These are phyloP conservation scores for Candida ficus DNA, from an alignment of 805 yeast genomes.

Conservation along the genomic window DNA sequence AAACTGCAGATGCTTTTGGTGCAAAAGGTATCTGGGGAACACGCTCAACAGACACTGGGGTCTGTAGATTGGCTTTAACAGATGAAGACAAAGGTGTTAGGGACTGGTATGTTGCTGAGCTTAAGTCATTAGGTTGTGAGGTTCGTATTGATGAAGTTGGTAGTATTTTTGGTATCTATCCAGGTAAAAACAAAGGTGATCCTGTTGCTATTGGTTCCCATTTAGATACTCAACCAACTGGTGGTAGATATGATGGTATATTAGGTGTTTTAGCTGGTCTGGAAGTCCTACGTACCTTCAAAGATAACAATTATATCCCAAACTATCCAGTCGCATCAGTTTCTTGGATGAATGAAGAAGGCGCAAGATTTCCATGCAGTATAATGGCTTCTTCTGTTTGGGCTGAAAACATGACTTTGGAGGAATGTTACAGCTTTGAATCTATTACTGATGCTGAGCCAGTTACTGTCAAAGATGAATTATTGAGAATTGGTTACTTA, in stretches of 20 bases:
- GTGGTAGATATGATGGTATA: slow-evolving; percentile 74
- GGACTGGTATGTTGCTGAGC: slow-evolving; percentile 59
- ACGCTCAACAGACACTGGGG: slow-evolving; percentile 52
- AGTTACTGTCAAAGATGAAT: slow-evolving; percentile 48
- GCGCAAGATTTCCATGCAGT: slow-evolving; percentile 69
- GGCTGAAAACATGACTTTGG: slow-evolving; percentile 46
- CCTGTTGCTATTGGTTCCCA: slow-evolving; percentile 73
- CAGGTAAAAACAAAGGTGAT: slow-evolving; percentile 44
- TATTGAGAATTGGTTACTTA: slow-evolving; percentile 56
- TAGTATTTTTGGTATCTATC: slow-evolving; percentile 59
- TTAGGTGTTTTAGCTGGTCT: slow-evolving; percentile 64
- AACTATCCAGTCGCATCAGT: slow-evolving; percentile 60
- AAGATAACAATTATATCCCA: slow-evolving; percentile 54
- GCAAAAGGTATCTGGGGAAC: slow-evolving; percentile 60
- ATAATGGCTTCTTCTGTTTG: slow-evolving; percentile 65
- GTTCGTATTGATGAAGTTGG: slow-evolving; percentile 62
- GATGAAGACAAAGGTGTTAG: slow-evolving; percentile 60
- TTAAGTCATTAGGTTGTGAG: slow-evolving; percentile 48
- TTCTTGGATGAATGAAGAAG: slow-evolving; percentile 76
- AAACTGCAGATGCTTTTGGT: slow-evolving; percentile 52
- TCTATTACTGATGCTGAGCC: slow-evolving; percentile 50
- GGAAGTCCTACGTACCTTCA: slow-evolving; percentile 60
- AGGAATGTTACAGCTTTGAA: slow-evolving; percentile 44
- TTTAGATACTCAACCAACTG: slow-evolving; percentile 73
- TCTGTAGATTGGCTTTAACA: slow-evolving; percentile 56